Base-by-base conservation (phyloP, 345 rosid species). In the Brassica nigra region DNA sequence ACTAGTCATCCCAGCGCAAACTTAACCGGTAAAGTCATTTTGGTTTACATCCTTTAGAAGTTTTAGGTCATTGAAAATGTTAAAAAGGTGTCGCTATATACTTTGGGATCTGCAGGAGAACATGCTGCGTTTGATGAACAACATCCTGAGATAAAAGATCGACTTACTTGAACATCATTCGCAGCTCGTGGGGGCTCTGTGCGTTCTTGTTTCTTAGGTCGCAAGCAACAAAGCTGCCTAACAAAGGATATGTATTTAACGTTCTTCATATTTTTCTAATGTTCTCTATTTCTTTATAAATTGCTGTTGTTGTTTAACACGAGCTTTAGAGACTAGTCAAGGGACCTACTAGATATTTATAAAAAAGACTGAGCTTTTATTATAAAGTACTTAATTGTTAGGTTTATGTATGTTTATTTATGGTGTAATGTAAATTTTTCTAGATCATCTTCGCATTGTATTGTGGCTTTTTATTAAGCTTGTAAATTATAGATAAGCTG, bases 11-110 rank as follows among this genome's bases (percentile, higher is more conserved):
- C 87, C 36, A 84, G 72, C 77, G 62, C 83, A 29, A 73, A 72
- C 76, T 68, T 81, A 61, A 66, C 86, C n/a, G 92, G 92, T 89
- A 71, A 15, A 62, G 1, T 23, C 27, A 23, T 23, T 23, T 36
- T 76, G 36, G 1, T 66, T 20, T 47, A 16, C 54, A 16, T 27
- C 55, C 8, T 39, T 6, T 11, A 31, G 28, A 34, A 4, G 49
- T 62, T n/a, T 63, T 3, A 49, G 0, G 18, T 2, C 16, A 52
- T 28, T 79, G 34, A 7, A 2, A 20, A 12, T 65, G 62, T 66
- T 29, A 15, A 29, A 4, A 18, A 31, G 11, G 11, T 27, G 54
- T 70, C 5, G 7, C 1, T 4, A 6, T 4, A n/a, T 1, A 27
- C 29, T 42, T 63, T 20, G 9, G 82, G 81, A 71, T 68, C 71